Base-by-base conservation (phyloP, 345 rosid species). In the Theobroma cacao region DNA sequence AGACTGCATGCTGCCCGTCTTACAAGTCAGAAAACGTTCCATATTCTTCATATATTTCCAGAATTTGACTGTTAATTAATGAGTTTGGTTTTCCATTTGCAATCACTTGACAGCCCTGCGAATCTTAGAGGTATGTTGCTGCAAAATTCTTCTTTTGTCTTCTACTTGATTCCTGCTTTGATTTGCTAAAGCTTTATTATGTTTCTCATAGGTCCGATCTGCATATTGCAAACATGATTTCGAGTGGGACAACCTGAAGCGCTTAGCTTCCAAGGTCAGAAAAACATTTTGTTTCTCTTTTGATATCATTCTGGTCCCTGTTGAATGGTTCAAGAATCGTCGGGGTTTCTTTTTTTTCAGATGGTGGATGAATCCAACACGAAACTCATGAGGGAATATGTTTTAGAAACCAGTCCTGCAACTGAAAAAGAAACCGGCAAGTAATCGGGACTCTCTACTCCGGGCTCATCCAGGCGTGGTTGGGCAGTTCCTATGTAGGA, bases 141-240 rank as follows among this genome's bases (percentile, higher is more conserved):
- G 55, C n/a, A 41, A 41, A 64, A 5, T 13, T 41, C n/a, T 43
- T 43, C 3, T 3, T 26, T 69, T 69, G 22, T 26, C n/a, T n/a
- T 26, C 38, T 31, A 18, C 41, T 9, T 70, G n/a, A n/a, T 50
- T 33, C 5, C 24, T 48, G 28, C 18, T 71, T 55, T 56, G 26
- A 7, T 70, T 10, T 43, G 24, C 34, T 30, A 5, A 31, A 36
- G 5, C 50, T 26, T 15, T 59, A 41, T 20, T 31, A 6, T 22
- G 13, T 77, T 60, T 59, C 20, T 41, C 15, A 40, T 50, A 94
- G 98, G 98, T 95, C 43, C 91, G 95, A 31, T 89, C 98, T 31
- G 94, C 94, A 20, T 93, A 95, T 22, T 89, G 94, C 75, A 90
- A 93, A 79, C 81, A 70, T n/a, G 97, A 93, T 85, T 95, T 95